Evolutionary conservation across 148 eudicot species (phyloP).

Genomic region (Rhododendron mucronatum): DNA sequence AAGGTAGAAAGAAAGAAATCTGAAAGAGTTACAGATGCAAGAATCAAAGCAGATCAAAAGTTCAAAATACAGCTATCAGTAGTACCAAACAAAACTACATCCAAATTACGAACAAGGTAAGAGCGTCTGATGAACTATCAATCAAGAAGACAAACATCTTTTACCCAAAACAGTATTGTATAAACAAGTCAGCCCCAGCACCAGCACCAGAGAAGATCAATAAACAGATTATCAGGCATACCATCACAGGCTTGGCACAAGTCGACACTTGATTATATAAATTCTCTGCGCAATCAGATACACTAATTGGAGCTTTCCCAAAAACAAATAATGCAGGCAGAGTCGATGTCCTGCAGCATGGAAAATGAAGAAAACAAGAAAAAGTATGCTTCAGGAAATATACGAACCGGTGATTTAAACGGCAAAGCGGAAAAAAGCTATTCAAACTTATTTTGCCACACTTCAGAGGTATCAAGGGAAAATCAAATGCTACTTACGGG

Average conservation of each 20-base stretch:
- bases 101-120: neutral
- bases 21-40: neutral
- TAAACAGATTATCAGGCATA: slow-evolving; percentile 20
- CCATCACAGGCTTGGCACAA: slow-evolving; percentile 61
- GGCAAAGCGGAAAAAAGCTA: neutral
- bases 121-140: neutral
- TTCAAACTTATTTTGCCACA: neutral
- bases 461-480: neutral
- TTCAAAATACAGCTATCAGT: neutral
- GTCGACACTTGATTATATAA: slow-evolving; percentile 34
- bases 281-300: slow-evolving; percentile 43
- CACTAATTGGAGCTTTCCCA: slow-evolving; percentile 58
- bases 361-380: neutral
- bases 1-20: neutral
- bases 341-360: slow-evolving; percentile 58
- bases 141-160: neutral
- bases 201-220: neutral
- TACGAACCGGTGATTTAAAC: neutral
- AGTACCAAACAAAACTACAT: neutral
- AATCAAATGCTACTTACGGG: slow-evolving; percentile 55
- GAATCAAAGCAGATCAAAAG: neutral
- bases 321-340: slow-evolving; percentile 85
- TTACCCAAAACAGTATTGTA: neutral
- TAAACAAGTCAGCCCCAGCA: neutral
- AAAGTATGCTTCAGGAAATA: neutral